Evolutionary conservation across 176 grass and related monocot genomes (phyloP), one percentile per base, ranked within the genome.

Genomic region (Triticum monococcum): DNA sequence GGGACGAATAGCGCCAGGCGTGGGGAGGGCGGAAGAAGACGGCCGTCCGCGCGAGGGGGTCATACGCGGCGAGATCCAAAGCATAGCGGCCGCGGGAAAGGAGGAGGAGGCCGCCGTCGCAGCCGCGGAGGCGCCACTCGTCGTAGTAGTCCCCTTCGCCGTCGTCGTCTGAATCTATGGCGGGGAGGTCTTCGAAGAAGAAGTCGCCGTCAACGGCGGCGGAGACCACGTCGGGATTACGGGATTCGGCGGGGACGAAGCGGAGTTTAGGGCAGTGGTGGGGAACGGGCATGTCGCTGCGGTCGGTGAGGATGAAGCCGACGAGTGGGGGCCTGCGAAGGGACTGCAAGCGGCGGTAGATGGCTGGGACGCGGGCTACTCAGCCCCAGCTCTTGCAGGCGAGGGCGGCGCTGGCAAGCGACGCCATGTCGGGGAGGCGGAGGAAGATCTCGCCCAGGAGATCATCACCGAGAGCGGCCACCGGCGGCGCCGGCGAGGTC

Each of bases 1-100:
- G 32, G 11, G 33, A 67, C 32, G 8, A 37, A 59, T 12, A 0
- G 12, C 1, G 16, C 38, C 50, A 35, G 56, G n/a, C 37, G 3
- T 28, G 10, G 5, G 20, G 16, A 16, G 17, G 4, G 4, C 8
- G 7, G 62, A 77, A 26, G 69, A 81, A 81, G 69, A 56, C 12
- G 30, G 41, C 41, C 4, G 78, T 87, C 10, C 69, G 71, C 18
- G 33, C 45, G 45, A 88, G 37, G 70, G 79, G 79, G 28, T 77
- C 86, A 35, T 87, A 87, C 11, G 82, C 79, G 32, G 79, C 86
- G 23, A 87, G 86, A 9, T 76, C 11, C 17, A 2, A 0, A 43
- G 5, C 16, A 9, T 12, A 0, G 0, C 4, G 1, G 60, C 70
- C 61, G 17, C 32, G 31, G 35, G 79, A 82, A 6, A 87, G 78